A percentile compares a stretch with the other conserved stretches of the same genome.
Conservation (phyloP, 2,329 filamentous ascomycete genomes). For the Neoascochyta sp. region DNA sequence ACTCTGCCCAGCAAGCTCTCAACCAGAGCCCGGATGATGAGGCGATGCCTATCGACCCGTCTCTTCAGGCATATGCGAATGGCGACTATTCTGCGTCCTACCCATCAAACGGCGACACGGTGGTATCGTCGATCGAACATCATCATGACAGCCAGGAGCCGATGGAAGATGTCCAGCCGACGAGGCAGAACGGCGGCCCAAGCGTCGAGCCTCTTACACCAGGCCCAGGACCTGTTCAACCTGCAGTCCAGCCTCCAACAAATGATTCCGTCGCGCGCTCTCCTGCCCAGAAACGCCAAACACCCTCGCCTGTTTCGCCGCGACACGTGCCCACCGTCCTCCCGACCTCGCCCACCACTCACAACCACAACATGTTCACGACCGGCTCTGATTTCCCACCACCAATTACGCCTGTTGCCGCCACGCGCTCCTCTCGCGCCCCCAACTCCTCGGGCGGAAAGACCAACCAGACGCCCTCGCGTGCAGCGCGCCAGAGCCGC, state of each 20-base stretch:
- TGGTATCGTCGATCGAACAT: slow-evolving; percentile 36
- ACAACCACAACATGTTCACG: slow-evolving; percentile 22
- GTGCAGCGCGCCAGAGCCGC: slow-evolving; percentile 17
- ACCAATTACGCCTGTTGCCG: slow-evolving; percentile 9
- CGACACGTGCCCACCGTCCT: slow-evolving; percentile 11
- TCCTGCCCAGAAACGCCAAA: slow-evolving; percentile 10
- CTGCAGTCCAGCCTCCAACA: slow-evolving; percentile 5
- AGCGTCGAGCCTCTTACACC: slow-evolving; percentile 29
- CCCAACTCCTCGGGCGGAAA: slow-evolving; percentile 17
- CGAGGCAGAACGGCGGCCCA: slow-evolving; percentile 14
- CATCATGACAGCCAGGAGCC: slow-evolving; percentile 11
- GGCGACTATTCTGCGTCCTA: slow-evolving; percentile 14
- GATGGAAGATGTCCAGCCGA: slow-evolving; percentile 5
- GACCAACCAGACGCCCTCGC: slow-evolving; percentile 19
- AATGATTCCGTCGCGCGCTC: slow-evolving; percentile 10
- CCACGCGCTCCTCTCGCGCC: slow-evolving; percentile 4
- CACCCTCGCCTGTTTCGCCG: slow-evolving; percentile 22
- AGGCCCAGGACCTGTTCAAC: slow-evolving; percentile 13
- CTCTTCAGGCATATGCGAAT: slow-evolving; percentile 22
- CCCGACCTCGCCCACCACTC: slow-evolving; percentile 13
- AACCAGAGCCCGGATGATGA: slow-evolving; percentile 20
- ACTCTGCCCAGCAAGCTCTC: slow-evolving; percentile 28
- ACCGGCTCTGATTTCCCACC: slow-evolving; percentile 21
- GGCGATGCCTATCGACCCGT: slow-evolving; percentile 27
- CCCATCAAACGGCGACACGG: slow-evolving; percentile 19